Percentiles rank a stretch among this genome's conserved stretches.
Conservation (phyloP, 495 filamentous ascomycete species). For the Hypoxylon rickii region DNA sequence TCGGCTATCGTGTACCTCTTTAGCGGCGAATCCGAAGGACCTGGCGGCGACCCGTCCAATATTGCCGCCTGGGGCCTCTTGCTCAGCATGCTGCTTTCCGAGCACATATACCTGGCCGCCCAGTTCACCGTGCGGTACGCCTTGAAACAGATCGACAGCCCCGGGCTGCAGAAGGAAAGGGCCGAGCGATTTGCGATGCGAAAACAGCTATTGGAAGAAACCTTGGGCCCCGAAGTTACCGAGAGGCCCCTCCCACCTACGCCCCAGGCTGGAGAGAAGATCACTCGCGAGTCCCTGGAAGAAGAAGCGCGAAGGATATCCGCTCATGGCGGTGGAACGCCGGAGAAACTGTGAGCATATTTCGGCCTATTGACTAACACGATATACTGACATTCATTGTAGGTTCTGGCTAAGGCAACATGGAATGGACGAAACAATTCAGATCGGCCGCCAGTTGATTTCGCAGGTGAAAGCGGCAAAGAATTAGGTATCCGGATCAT, state of each 20-base stretch:
- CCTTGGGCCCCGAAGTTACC: conserved; percentile 51
- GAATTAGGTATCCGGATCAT: conserved; percentile 11
- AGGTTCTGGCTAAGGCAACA: conserved; percentile 50
- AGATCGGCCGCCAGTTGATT: conserved; percentile 42
- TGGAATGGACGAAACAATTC: conserved; percentile 44
- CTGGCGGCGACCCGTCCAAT: conserved; percentile 60
- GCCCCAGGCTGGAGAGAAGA: conserved; percentile 50
- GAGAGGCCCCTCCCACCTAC: conserved; percentile 41
- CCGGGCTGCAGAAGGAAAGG: conserved; percentile 80
- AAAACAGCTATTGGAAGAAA: conserved; percentile 72
- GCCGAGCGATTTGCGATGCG: conserved; percentile 74
- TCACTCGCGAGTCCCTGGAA: conserved; percentile 53
- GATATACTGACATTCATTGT: conserved; percentile 6
- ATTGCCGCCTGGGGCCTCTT: conserved; percentile 84
- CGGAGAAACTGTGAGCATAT: conserved; percentile 56
- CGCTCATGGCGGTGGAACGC: conserved; percentile 51
- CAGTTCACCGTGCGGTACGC: conserved; percentile 70
- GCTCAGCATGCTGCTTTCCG: conserved; percentile 81
- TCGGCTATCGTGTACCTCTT: conserved; percentile 89
- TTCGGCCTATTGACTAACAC: neutral
- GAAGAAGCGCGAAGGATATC: conserved; percentile 70
- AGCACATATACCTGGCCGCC: conserved; percentile 80
- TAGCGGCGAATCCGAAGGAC: conserved; percentile 60
- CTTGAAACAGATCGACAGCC: conserved; percentile 80
- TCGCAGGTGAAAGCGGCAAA: conserved; percentile 20